Evolutionary conservation across 768 basidiomycete genomes (phyloP).

Genomic region (Pisolithus sp.): DNA sequence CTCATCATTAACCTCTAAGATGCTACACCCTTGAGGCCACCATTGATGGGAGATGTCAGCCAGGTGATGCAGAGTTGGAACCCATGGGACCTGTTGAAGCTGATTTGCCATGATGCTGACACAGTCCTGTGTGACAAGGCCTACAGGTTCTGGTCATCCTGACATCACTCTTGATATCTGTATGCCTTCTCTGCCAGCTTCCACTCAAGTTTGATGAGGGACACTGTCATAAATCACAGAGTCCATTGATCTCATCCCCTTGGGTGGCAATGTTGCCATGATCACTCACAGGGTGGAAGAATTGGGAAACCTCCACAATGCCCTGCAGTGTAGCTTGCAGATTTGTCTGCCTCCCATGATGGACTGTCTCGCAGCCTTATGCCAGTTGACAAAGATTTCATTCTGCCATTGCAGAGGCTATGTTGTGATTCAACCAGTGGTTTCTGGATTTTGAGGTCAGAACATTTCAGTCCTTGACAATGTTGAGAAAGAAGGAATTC

Average conservation of each 20-base stretch:
- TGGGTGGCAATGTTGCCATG: conserved; percentile 77
- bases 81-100: no score
- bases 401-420: conserved; percentile 69
- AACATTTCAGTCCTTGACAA: conserved; percentile 47
- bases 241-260: conserved; percentile 78
- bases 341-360: conserved; percentile 84
- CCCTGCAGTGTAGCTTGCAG: conserved; percentile 84
- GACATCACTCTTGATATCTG: conserved; percentile 81
- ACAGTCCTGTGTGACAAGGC: no score
- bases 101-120: no score
- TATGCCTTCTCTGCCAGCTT: conserved; percentile 7
- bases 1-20: no score
- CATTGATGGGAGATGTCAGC: no score
- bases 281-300: conserved; percentile 84
- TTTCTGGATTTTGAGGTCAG: conserved; percentile 13
- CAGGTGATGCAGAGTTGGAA: no score
- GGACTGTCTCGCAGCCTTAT: conserved; percentile 81
- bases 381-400: conserved; percentile 61
- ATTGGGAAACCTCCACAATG: conserved; percentile 81
- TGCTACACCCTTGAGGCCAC: no score
- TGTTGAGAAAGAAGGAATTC: conserved; percentile 65
- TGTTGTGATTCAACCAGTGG: conserved; percentile 21
- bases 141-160: conserved; percentile 61
- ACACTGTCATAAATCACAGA: conserved; percentile 62
- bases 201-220: background rate